A percentile compares a stretch with the other conserved stretches of the same genome.
Conservation (phyloP, 441 rosid genomes). For the Flueggea neowawraea region DNA sequence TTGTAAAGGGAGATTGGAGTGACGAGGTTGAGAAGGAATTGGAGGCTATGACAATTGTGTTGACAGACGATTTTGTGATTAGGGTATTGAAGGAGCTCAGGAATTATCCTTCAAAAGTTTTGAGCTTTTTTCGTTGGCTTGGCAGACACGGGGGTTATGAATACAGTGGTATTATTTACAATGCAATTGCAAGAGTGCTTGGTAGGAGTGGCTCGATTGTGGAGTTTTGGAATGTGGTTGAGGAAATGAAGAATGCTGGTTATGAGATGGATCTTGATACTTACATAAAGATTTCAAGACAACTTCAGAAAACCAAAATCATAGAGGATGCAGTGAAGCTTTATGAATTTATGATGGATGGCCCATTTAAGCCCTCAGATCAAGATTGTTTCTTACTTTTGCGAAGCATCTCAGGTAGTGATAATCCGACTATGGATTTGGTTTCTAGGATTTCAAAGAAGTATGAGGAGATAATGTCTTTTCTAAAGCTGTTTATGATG, state of each 20-base stretch:
- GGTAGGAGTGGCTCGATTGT: constrained; percentile 52
- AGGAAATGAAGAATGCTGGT: constrained; percentile 66
- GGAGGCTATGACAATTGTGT: constrained; percentile 39
- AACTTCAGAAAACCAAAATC: constrained; percentile 70
- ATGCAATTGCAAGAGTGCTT: constrained; percentile 58
- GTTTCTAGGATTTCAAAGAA: constrained; percentile 60
- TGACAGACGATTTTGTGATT: constrained; percentile 64
- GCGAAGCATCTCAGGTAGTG: constrained; percentile 44
- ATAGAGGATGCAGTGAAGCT: constrained; percentile 72
- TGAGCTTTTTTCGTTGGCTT: constrained; percentile 62
- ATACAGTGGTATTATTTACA: constrained; percentile 53
- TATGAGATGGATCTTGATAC: constrained; percentile 67
- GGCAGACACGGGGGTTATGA: constrained; percentile 36
- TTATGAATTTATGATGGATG: constrained; percentile 86
- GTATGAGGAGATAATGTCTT: constrained; percentile 53
- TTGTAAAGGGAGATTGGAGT: constrained; percentile 42
- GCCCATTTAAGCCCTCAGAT: constrained; percentile 69
- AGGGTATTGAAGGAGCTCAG: constrained; percentile 66
- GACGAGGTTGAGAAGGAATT: constrained; percentile 53
- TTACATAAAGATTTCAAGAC: constrained; percentile 70
- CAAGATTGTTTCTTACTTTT: constrained; percentile 67
- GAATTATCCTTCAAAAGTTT: constrained; percentile 50
- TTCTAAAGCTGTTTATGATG: constrained; percentile 75
- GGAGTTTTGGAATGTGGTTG: constrained; percentile 67
- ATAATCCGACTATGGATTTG: constrained; percentile 54